Evolutionary conservation across 768 basidiomycete genomes (phyloP).

Genomic region (Phaeotremella skinneri): DNA sequence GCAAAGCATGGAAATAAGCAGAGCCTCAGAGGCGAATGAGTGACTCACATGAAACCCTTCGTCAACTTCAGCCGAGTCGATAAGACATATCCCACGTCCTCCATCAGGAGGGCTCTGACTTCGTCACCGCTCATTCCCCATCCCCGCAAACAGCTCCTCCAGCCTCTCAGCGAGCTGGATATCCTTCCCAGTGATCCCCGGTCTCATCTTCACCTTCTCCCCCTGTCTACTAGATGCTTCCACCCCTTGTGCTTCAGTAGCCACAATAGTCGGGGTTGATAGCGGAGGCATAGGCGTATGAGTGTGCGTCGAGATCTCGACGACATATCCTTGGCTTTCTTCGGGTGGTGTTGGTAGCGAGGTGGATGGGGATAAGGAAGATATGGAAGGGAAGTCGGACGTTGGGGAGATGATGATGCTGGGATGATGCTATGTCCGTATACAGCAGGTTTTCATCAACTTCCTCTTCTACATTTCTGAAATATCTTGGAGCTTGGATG

Average conservation of each 20-base stretch:
- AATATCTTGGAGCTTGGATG: neutral
- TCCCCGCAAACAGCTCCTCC: conserved; percentile 18
- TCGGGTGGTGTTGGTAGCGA: neutral
- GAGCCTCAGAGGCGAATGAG: neutral
- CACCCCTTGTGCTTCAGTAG: no score
- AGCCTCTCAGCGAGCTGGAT: conserved; percentile 30
- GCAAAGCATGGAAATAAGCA: neutral
- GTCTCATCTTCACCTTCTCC: conserved; percentile 21
- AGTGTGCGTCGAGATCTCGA: conserved; percentile 39
- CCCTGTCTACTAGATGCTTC: neutral
- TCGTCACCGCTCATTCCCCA: neutral
- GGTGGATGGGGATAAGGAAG: neutral
- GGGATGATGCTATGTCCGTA: conserved; percentile 37
- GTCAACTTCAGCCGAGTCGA: neutral
- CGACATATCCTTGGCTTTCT: conserved; percentile 19
- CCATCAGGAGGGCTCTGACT: neutral
- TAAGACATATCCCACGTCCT: neutral
- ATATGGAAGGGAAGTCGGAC: conserved; percentile 23
- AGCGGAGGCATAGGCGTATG: conserved; percentile 37
- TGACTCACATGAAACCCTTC: neutral
- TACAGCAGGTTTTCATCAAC: no score
- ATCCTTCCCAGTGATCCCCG: conserved; percentile 41
- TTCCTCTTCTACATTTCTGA: neutral
- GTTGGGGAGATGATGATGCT: conserved; percentile 30
- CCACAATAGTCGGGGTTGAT: conserved; percentile 7